Base-by-base conservation (phyloP, 768 basidiomycete genomes). In the Rhodosporidiobolus odoratus region DNA sequence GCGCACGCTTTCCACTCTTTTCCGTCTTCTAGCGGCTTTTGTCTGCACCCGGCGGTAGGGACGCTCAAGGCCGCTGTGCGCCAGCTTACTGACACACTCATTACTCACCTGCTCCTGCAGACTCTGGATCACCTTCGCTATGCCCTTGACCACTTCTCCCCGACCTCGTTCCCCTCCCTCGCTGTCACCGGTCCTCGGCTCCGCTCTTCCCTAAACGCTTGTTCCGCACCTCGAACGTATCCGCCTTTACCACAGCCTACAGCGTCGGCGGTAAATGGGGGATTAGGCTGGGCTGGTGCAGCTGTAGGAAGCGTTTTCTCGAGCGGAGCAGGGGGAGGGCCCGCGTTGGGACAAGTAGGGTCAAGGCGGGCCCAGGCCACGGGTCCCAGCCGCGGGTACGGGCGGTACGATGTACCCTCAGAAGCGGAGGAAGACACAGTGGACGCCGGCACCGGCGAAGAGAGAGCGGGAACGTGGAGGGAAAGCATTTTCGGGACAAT, bases 111-210 rank as follows among this genome's bases (percentile, higher is more conserved):
- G n/a, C n/a, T n/a, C 38, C 23, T 34, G 21, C 69, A 88, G 85
- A 82, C 89, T 10, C 79, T 92, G 7, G 79, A 76, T 23, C 84
- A 87, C 23, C 84, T 92, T 13, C 82, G 82, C 58, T 74, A 80
- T 8, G 88, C 89, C 4, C 84, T 88, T 3, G 78, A 78, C 57
- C 80, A 81, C 35, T 87, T 87, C 75, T 83, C 86, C 34, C 75
- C 81, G 4, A 82, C 84, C 4, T 77, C 81, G 34, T 84, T 84
- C 74, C 80, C 83, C 52, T 80, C 82, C 57, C 82, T 87, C n/a
- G 64, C 75, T 17, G 37, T 60, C 3, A 71, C 71, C 40, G 75
- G 75, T 1, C 71, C 71, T 2, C 65, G 75, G 1, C 62, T 76
- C 1, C 66, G 68, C 23, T 72, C 73, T 2, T 4, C 25, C 12